Percentiles rank a stretch among this genome's conserved stretches.
phyloP scores from a whole-genome alignment of 2,329 filamentous ascomycete genomes.

The Cordyceps pruinosa region DNA sequence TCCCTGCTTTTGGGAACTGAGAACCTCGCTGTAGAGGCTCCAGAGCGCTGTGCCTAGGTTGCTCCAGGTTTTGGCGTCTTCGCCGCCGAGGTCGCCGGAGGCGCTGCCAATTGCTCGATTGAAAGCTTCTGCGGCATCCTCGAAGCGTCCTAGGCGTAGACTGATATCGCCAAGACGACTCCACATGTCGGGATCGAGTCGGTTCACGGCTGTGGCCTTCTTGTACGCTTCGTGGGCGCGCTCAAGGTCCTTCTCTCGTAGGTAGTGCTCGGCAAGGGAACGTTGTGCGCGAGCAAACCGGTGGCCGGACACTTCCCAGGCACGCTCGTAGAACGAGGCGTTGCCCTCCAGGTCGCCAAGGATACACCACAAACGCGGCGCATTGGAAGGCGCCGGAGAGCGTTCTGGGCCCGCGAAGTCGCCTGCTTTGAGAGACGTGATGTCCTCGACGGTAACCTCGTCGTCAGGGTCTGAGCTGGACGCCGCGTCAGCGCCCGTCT shows the following conservation, averaged over 20 bases:
- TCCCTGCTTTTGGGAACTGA: conserved; percentile 31
- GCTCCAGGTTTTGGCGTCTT: conserved; percentile 88
- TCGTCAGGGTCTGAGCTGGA: conserved; percentile 38
- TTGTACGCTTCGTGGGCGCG: conserved; percentile 72
- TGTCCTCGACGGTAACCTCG: conserved; percentile 43
- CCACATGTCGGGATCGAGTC: conserved; percentile 79
- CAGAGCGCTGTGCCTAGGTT: conserved; percentile 84
- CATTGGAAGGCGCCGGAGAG: conserved; percentile 68
- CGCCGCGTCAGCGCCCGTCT: conserved; percentile 35
- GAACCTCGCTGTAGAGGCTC: conserved; percentile 54
- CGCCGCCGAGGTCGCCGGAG: conserved; percentile 61
- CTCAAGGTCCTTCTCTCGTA: conserved; percentile 57
- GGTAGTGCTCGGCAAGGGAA: conserved; percentile 73
- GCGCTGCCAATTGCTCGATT: conserved; percentile 65
- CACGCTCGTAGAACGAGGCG: conserved; percentile 68
- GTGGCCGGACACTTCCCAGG: conserved; percentile 77
- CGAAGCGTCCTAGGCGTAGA: conserved; percentile 68
- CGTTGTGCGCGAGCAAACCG: conserved; percentile 83
- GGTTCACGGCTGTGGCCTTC: conserved; percentile 70
- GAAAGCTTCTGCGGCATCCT: conserved; percentile 77
- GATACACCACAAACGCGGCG: conserved; percentile 85
- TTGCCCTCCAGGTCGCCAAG: conserved; percentile 81
- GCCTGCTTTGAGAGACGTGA: conserved; percentile 47
- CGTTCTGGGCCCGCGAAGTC: conserved; percentile 55
- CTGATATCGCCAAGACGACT: conserved; percentile 84